Evolutionary conservation across 1,284 basidiomycete species (phyloP).

Genomic region (Pseudozyma sp.): DNA sequence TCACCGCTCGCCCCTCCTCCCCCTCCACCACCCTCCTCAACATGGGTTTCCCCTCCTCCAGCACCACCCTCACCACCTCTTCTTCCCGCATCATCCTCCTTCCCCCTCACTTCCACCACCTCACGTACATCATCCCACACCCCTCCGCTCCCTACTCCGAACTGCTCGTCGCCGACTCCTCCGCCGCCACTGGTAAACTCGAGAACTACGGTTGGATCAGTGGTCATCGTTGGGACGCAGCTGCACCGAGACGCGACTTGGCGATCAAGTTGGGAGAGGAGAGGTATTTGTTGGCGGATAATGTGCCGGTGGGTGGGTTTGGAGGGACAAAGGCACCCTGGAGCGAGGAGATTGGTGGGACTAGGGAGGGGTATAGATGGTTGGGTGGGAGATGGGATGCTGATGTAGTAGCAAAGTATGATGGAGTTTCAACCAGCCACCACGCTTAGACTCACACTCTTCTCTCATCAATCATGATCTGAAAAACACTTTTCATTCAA

Average conservation of each 20-base stretch:
- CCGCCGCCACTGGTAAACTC: not conserved
- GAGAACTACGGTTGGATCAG: not conserved
- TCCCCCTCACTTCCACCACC: not conserved
- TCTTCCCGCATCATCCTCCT: not conserved
- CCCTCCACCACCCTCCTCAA: not conserved
- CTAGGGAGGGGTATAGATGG: not conserved
- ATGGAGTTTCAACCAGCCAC: not conserved
- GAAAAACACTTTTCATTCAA: too few species aligned
- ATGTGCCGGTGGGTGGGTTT: constrained; percentile 1
- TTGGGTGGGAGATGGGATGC: not conserved
- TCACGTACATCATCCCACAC: constrained; percentile 1
- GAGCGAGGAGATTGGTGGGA: not conserved
- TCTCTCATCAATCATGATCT: too few species aligned
- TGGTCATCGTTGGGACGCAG: not conserved
- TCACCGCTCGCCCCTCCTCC: not conserved
- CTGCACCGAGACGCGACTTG: not conserved
- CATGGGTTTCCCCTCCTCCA: not conserved
- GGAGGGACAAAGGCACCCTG: not conserved
- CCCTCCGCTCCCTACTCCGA: not conserved
- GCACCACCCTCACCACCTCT: not conserved
- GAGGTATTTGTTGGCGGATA: constrained; percentile 2
- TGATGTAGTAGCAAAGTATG: not conserved
- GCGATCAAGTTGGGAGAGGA: not conserved
- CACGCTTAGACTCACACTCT: too few species aligned
- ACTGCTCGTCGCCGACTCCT: not conserved